A percentile compares a stretch with the other conserved stretches of the same genome.
Evolutionary conservation across 2,329 filamentous ascomycete species (phyloP).

Genomic region (Apiospora marii): DNA sequence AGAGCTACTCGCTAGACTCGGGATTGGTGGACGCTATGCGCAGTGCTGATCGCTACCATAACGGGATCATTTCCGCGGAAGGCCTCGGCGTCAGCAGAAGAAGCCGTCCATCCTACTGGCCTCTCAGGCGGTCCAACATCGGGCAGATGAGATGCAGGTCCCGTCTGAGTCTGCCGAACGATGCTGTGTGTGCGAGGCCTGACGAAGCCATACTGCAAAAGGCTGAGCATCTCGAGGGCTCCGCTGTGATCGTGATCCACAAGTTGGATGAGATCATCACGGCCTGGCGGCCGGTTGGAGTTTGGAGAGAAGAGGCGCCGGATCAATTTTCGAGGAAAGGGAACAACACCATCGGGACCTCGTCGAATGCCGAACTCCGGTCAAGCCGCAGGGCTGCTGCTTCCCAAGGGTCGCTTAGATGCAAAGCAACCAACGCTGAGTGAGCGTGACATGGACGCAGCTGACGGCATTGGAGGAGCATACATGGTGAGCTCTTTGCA

Average conservation of each 20-base stretch:
- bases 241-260: constrained; percentile 1
- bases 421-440: constrained; percentile 20
- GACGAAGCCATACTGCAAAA: background rate
- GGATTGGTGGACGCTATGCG: constrained; percentile 15
- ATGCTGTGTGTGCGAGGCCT: background rate
- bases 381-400: constrained; percentile 8
- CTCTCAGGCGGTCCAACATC: background rate
- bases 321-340: background rate
- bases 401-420: constrained; percentile 4
- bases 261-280: background rate
- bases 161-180: background rate
- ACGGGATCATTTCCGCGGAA: constrained; percentile 12
- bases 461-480: background rate
- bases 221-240: background rate
- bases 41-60: constrained; percentile 1
- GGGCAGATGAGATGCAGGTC: background rate
- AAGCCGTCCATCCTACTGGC: constrained; percentile 2
- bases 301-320: background rate
- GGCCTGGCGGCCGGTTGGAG: background rate
- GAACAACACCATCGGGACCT: background rate
- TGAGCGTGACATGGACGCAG: background rate
- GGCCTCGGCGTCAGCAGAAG: background rate
- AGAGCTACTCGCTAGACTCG: background rate
- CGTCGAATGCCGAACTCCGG: constrained; percentile 5
- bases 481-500: background rate